A percentile compares a stretch with the other conserved stretches of the same genome.
Conservation (phyloP, 192 early-diverging fungal species). For the Jimgerdemannia flammicorona region DNA sequence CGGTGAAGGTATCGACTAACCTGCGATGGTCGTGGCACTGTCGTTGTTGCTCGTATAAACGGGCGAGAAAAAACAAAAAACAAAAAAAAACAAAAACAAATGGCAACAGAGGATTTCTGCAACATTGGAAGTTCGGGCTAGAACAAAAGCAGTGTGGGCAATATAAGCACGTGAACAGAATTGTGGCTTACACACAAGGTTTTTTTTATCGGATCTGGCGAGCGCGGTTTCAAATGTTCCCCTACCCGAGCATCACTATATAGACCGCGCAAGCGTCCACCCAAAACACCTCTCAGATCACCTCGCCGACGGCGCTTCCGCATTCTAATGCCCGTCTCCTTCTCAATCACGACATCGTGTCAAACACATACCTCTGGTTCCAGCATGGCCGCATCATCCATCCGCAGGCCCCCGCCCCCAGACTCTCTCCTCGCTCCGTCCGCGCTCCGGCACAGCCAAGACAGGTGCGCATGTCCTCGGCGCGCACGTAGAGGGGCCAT, state of each 20-base stretch:
- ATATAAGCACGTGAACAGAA: too few species aligned
- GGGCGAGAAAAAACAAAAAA: too few species aligned
- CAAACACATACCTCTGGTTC: conserved; percentile 68
- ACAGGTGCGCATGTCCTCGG: conserved; percentile 70
- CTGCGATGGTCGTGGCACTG: too few species aligned
- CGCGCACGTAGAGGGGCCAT: conserved; percentile 67
- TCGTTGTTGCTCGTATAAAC: too few species aligned
- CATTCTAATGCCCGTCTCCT: conserved; percentile 63
- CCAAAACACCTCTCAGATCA: not conserved
- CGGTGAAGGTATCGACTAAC: too few species aligned
- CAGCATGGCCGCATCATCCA: conserved; percentile 77
- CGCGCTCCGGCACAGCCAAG: conserved; percentile 54
- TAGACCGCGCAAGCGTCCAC: not conserved
- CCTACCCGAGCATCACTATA: not conserved
- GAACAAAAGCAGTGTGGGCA: too few species aligned
- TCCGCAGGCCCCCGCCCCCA: conserved; percentile 46
- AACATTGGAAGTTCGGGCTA: too few species aligned
- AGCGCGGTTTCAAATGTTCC: not conserved
- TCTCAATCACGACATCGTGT: conserved; percentile 69
- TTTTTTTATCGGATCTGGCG: too few species aligned
- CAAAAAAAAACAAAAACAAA: too few species aligned
- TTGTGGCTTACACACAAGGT: too few species aligned
- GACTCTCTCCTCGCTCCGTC: conserved; percentile 57
- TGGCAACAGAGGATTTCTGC: too few species aligned
- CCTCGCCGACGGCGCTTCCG: not conserved